Evolutionary conservation across 2,329 filamentous ascomycete species (phyloP).

Genomic region (Sphaerulina populicola): DNA sequence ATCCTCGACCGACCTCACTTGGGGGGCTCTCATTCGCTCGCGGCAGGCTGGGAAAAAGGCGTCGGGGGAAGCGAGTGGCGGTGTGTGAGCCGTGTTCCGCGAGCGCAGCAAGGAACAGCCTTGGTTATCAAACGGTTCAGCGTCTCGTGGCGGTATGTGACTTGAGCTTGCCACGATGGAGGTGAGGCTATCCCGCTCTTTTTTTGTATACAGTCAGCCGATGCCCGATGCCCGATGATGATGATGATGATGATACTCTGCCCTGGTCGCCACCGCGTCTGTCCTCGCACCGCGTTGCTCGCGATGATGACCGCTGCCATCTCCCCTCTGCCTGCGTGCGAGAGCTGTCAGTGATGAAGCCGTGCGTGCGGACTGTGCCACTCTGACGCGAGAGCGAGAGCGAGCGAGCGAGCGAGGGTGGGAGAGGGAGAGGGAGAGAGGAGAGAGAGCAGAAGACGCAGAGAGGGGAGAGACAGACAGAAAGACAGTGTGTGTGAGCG

Average conservation of each 20-base stretch:
- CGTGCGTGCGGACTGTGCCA: constrained; percentile 3
- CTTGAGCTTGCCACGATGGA: constrained; percentile 15
- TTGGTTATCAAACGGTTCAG: constrained; percentile 4
- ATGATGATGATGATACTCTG: too few species aligned
- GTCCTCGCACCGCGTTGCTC: constrained; percentile 3
- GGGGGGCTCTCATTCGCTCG: constrained; percentile 7
- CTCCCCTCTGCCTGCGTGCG: background rate
- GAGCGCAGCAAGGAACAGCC: constrained; percentile 9
- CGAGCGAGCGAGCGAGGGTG: too few species aligned
- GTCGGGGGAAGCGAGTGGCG: constrained; percentile 7
- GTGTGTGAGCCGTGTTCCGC: constrained; percentile 13
- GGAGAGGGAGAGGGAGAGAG: too few species aligned
- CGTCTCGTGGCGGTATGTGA: constrained; percentile 12
- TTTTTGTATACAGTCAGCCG: constrained; percentile 3
- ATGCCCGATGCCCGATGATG: background rate
- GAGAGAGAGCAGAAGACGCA: too few species aligned
- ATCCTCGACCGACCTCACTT: constrained; percentile 15
- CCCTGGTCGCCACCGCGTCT: background rate
- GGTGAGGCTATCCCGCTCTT: constrained; percentile 12
- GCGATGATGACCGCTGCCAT: constrained; percentile 3
- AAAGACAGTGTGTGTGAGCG: too few species aligned
- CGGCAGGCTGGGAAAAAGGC: constrained; percentile 5
- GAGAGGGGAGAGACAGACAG: too few species aligned
- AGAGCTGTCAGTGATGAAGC: constrained; percentile 3
- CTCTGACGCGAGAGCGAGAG: background rate